These are phyloP conservation scores for Penicillium coprophilum DNA, from an alignment of 495 filamentous ascomycete species.

Conservation along the genomic window DNA sequence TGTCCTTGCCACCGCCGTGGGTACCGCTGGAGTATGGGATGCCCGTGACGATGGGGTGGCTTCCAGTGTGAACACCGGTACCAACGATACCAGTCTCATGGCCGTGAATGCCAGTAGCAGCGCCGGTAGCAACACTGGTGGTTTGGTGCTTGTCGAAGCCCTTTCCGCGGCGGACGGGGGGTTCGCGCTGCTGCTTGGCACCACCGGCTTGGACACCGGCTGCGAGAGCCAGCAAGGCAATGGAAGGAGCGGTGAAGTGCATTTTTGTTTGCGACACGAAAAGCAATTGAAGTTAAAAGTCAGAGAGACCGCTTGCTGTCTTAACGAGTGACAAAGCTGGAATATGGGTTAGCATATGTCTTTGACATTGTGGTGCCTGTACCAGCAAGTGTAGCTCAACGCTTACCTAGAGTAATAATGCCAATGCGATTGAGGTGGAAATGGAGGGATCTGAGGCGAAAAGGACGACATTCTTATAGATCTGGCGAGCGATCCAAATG, in stretches of 20 bases:
- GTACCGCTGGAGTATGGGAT: constrained; percentile 16
- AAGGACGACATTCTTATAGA: constrained; percentile 29
- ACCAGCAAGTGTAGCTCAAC: not conserved
- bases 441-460: not conserved
- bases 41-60: constrained; percentile 18
- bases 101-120: not conserved
- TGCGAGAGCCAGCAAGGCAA: constrained; percentile 30
- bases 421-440: constrained; percentile 14
- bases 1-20: not conserved
- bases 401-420: constrained; percentile 17
- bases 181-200: constrained; percentile 17
- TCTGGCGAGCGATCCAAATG: constrained; percentile 19
- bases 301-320: constrained; percentile 18
- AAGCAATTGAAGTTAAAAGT: constrained; percentile 27
- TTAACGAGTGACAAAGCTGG: constrained; percentile 27
- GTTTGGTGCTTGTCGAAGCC: not conserved
- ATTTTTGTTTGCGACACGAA: constrained; percentile 22
- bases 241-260: constrained; percentile 25
- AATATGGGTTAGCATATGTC: not conserved
- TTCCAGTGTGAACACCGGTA: constrained; percentile 15
- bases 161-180: constrained; percentile 16
- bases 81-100: not conserved
- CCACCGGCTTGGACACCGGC: constrained; percentile 24
- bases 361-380: not conserved
- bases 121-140: constrained; percentile 12